Base-by-base conservation (phyloP, 1,284 basidiomycete genomes). In the Sanghuangporus baumii region DNA sequence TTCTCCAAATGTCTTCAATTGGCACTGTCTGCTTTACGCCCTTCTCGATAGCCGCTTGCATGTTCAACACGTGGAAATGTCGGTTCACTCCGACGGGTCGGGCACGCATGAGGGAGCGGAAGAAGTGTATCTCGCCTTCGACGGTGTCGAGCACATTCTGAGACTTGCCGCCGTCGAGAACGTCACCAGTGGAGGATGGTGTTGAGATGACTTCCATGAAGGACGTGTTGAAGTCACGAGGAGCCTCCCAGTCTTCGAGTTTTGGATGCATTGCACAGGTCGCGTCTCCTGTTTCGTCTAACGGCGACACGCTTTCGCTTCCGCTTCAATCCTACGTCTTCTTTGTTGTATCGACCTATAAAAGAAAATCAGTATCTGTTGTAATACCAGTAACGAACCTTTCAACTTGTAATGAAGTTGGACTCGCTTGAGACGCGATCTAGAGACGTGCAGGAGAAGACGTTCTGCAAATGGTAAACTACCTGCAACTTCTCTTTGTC, bases 171-270 rank as follows among this genome's bases (percentile, higher is more conserved):
- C 43, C 20, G 43, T 46, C 43, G 43, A 46, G 7, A 18, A n/a
- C 20, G 16, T 34, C 47, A 20, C 36, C 38, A 18, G n/a, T 41
- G 38, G 46, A 48, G 37, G 20, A 31, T 20, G 65, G 56, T 16
- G 65, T 61, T 47, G 66, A 65, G 55, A 67, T 64, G 54, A 65
- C 40, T 50, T 69, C 65, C 68, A 71, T 71, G 34, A 11, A 31
- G 16, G 26, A 36, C 16, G 31, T 98, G 4, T 96, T 98, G 76
- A 95, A 94, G 98, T 73, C 95, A 98, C 56, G 94, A 98, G 58
- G 26, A 31, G 26, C 5, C 26, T 31, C 26, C 2, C 26, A 31
- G 26, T 31, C 3, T 3, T 31, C 26, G 5, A 31, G 26, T 3
- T 31, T 3, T 1, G 3, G 26, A 31, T n/a, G n/a, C n/a, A n/a